Evolutionary conservation across 1,284 basidiomycete genomes (phyloP), one percentile per base, ranked within the genome.

Genomic region (Ganoderma multipileum): DNA sequence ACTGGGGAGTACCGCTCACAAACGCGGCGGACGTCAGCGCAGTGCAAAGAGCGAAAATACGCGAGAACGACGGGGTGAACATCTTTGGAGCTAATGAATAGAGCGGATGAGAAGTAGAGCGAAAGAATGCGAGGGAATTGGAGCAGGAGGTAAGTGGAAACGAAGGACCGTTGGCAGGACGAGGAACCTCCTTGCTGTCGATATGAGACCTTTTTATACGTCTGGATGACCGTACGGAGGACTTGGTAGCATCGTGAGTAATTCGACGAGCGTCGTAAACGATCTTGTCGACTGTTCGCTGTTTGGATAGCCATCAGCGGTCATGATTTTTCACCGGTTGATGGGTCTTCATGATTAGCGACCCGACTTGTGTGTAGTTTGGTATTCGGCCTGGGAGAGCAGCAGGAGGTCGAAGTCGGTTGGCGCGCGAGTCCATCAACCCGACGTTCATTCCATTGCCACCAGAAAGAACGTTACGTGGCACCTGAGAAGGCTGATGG

Each of bases 11-110:
- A 47, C 58, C 64, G 44, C 47, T 33, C 3, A 61, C 47, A 28
- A 39, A 33, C 14, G 50, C 23, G 16, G 30, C 20, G 16, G 47
- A 47, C 20, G 50, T 60, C 60, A 61, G 59, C 16, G 50, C 50
- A 8, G 36, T 41, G 58, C 42, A 65, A 50, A 65, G 64, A 18
- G 47, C 39, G 58, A 65, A 65, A 36, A 65, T 58, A 65, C 64
- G 58, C 42, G 58, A 60, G 44, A 65, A 60, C 58, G 64, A 65
- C n/a, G 64, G 30, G 18, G 47, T 41, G 44, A 65, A 59, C 63
- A 59, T 65, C 39, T 30, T 65, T 41, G 33, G 20, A 42, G 30
- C 26, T 33, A 58, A 33, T 54, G 52, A 55, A 52, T 54, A 44
- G 63, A 64, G 63, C 52, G 63, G 33, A 33, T 9, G 16, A 41